Percentiles rank a stretch among this genome's conserved stretches.
Evolutionary conservation across 1,284 basidiomycete species (phyloP).

Genomic region (Ustilago esculenta): DNA sequence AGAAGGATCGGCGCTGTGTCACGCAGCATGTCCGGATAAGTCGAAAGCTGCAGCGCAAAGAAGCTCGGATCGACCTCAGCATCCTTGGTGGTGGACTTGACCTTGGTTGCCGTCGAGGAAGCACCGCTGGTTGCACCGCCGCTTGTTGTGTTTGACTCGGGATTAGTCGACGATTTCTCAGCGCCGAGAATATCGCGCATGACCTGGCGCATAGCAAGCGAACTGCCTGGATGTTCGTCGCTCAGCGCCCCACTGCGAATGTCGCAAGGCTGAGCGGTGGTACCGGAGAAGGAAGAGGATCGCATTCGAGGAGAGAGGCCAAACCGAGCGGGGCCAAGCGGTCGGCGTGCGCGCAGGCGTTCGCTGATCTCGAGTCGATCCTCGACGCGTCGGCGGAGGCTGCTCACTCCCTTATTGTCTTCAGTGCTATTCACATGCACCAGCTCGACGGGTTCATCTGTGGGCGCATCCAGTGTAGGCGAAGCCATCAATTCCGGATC

Average conservation of each 20-base stretch:
- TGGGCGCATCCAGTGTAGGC: conserved; percentile 35
- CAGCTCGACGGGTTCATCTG: conserved; percentile 3
- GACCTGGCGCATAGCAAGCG: conserved; percentile 45
- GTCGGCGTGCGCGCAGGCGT: conserved; percentile 36
- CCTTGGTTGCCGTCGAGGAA: conserved; percentile 2
- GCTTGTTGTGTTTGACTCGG: neutral
- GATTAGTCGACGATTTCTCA: conserved; percentile 8
- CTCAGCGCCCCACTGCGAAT: conserved; percentile 9
- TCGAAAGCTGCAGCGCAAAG: conserved; percentile 84
- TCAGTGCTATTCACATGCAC: neutral
- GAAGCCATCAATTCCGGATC: conserved; percentile 63
- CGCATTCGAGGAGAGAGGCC: conserved; percentile 63
- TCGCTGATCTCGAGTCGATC: conserved; percentile 45
- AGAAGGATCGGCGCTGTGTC: conserved; percentile 69
- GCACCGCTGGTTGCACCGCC: neutral
- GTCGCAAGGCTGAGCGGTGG: neutral
- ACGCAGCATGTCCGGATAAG: conserved; percentile 60
- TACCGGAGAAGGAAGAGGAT: conserved; percentile 80
- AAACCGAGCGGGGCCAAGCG: conserved; percentile 49
- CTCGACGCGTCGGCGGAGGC: conserved; percentile 37
- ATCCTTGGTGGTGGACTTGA: conserved; percentile 28
- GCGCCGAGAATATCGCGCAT: conserved; percentile 48
- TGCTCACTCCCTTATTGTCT: conserved; percentile 3
- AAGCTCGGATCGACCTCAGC: conserved; percentile 81
- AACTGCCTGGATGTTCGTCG: conserved; percentile 20